Conservation (phyloP, 148 eudicot species). For the Agrostemma githago region DNA sequence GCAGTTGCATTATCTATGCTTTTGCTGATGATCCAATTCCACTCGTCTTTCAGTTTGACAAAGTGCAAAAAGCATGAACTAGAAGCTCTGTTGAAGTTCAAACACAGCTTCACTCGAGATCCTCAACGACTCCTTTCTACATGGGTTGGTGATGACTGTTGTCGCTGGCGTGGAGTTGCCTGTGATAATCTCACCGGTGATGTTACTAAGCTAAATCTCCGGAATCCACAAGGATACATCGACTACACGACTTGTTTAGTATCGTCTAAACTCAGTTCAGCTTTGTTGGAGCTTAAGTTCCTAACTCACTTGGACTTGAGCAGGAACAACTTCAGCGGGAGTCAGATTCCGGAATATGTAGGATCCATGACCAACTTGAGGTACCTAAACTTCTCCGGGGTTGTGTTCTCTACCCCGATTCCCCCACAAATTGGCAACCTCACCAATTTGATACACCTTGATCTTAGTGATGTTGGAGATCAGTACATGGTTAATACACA, state of each 20-base stretch:
- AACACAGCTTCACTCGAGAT: not conserved
- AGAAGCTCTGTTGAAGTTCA: conserved; percentile 12
- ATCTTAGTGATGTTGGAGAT: not conserved
- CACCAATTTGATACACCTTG: conserved; percentile 2
- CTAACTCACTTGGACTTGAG: conserved; percentile 15
- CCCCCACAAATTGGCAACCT: conserved; percentile 9
- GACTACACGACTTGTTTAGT: not conserved
- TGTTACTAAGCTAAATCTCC: not conserved
- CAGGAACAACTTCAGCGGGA: not conserved
- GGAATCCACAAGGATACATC: not conserved
- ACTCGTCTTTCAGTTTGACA: not conserved
- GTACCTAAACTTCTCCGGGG: conserved; percentile 1
- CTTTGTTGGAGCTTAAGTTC: conserved; percentile 2
- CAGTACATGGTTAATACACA: not conserved
- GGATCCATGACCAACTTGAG: conserved; percentile 8
- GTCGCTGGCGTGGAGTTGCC: conserved; percentile 24
- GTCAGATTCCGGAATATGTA: not conserved
- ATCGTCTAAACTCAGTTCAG: not conserved
- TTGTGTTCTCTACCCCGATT: not conserved
- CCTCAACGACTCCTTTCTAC: not conserved
- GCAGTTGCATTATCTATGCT: too few relatives aligned
- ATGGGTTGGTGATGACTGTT: conserved; percentile 12
- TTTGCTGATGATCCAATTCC: too few relatives aligned
- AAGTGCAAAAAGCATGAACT: not conserved
- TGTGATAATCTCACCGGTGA: conserved; percentile 13